Percentiles rank a stretch among this genome's conserved stretches.
Conservation (phyloP, 2,329 filamentous ascomycete species). For the Aspergillus ibericus region DNA sequence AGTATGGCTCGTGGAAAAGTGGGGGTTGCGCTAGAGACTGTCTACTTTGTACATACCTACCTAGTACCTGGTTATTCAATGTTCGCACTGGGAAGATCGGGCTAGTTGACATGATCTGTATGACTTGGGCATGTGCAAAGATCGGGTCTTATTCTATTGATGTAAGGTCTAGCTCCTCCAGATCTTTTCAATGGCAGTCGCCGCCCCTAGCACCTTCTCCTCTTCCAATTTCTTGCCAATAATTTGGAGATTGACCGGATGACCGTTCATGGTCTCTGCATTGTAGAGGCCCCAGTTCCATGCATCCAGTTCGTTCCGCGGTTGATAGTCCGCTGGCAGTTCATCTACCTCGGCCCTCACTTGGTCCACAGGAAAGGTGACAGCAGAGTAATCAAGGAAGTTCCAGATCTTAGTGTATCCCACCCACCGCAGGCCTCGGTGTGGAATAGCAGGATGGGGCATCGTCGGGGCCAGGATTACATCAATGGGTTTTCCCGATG, state of each 20-base stretch:
- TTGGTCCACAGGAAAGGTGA: slow-evolving; percentile 56
- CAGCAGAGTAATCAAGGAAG: slow-evolving; percentile 60
- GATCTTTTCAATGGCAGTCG: slow-evolving; percentile 29
- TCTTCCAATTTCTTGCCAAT: slow-evolving; percentile 55
- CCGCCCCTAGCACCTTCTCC: slow-evolving; percentile 54
- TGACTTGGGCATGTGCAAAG: no score
- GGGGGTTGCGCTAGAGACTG: background rate
- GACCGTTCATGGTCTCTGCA: slow-evolving; percentile 40
- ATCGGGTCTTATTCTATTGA: background rate
- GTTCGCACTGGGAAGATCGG: no score
- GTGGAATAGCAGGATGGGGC: slow-evolving; percentile 57
- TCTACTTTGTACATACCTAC: background rate
- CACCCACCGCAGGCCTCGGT: slow-evolving; percentile 48
- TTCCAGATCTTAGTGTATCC: slow-evolving; percentile 66
- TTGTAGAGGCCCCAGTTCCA: slow-evolving; percentile 55
- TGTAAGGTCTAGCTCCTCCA: slow-evolving; percentile 16
- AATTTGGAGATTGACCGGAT: slow-evolving; percentile 57
- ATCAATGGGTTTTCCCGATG: slow-evolving; percentile 53
- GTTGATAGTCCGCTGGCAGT: slow-evolving; percentile 39
- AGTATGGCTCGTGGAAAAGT: background rate
- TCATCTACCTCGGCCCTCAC: slow-evolving; percentile 46
- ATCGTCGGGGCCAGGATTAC: slow-evolving; percentile 60
- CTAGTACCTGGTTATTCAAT: no score
- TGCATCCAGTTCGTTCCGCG: slow-evolving; percentile 53
- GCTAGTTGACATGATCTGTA: no score